Conservation (phyloP, 2,329 filamentous ascomycete genomes). For the Ophiocordyceps sinensis region DNA sequence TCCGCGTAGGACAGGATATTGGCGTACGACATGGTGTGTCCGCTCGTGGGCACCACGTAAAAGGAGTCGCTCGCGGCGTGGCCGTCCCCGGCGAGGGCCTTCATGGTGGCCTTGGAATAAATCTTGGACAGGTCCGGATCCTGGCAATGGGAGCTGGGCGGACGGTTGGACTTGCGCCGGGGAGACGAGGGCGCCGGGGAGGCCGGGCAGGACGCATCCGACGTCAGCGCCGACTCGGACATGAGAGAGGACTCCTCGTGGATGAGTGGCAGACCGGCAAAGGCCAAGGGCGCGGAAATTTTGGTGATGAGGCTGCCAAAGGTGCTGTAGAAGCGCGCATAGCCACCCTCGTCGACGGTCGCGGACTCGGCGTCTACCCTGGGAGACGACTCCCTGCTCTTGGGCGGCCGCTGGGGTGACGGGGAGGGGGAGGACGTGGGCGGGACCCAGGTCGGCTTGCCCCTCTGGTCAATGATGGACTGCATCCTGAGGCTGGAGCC, state of each 20-base stretch:
- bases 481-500: constrained; percentile 38
- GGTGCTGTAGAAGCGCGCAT: constrained; percentile 80
- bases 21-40: constrained; percentile 85
- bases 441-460: constrained; percentile 39
- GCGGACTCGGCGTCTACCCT: constrained; percentile 9
- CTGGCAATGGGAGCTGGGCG: constrained; percentile 9
- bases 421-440: constrained; percentile 17
- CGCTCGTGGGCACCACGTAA: constrained; percentile 85
- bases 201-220: constrained; percentile 22
- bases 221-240: constrained; percentile 10
- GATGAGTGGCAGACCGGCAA: constrained; percentile 75
- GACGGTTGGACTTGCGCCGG: constrained; percentile 15
- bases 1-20: constrained; percentile 64
- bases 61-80: constrained; percentile 61
- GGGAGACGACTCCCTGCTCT: constrained; percentile 11
- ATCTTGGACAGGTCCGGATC: constrained; percentile 71
- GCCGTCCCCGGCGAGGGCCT: constrained; percentile 58
- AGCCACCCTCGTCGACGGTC: constrained; percentile 53
- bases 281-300: constrained; percentile 80
- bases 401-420: constrained; percentile 10
- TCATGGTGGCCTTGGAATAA: constrained; percentile 73
- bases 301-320: constrained; percentile 82
- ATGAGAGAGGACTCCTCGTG: constrained; percentile 26
- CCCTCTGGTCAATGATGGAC: constrained; percentile 37
- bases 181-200: constrained; percentile 16